phyloP scores from a whole-genome alignment of 192 early-diverging fungal genomes.

The Mortierella antarctica region DNA sequence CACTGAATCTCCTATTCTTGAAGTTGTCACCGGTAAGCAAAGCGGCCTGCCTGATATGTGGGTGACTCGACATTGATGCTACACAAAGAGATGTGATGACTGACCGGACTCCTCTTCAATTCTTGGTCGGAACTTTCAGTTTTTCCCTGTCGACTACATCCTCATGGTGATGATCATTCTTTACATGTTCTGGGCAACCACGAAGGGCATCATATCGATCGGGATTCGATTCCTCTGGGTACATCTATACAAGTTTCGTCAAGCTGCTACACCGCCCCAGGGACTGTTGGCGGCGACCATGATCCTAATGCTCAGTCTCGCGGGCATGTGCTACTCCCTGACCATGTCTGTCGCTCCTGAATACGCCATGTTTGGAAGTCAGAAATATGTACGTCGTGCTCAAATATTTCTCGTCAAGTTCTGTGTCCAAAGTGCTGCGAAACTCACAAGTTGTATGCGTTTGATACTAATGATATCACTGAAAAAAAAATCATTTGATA shows the following conservation, averaged over 20 bases:
- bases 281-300: conserved; percentile 65
- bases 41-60: too few relatives aligned
- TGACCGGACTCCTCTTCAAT: background rate
- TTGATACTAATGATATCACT: background rate
- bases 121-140: conserved; percentile 17
- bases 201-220: conserved; percentile 62
- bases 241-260: conserved; percentile 59
- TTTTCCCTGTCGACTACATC: conserved; percentile 67
- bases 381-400: conserved; percentile 61
- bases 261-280: conserved; percentile 65
- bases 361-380: conserved; percentile 72
- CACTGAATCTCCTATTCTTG: conserved; percentile 64
- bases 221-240: conserved; percentile 71
- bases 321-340: conserved; percentile 65
- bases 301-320: conserved; percentile 61
- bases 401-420: background rate
- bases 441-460: too few relatives aligned
- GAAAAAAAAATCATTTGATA: conserved; percentile 12
- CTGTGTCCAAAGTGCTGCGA: too few relatives aligned
- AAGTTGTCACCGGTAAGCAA: conserved; percentile 56
- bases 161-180: conserved; percentile 63
- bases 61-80: background rate
- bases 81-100: background rate
- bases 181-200: conserved; percentile 65
- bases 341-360: conserved; percentile 68